phyloP scores from a whole-genome alignment of 371 early-diverging fungal genomes.

The Mortierella sp. region DNA sequence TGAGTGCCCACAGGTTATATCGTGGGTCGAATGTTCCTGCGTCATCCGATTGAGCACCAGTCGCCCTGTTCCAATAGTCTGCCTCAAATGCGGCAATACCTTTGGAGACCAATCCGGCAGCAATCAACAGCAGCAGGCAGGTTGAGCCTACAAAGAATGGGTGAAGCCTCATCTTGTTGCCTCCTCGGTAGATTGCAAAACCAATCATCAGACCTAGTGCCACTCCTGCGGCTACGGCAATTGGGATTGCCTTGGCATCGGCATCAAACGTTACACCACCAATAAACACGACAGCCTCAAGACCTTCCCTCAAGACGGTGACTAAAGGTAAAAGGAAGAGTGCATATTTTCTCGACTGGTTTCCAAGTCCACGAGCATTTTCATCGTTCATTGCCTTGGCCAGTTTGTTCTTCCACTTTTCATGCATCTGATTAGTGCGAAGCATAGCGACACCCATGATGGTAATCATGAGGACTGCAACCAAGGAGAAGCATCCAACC shows the following conservation, averaged over 20 bases:
- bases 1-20: slow-evolving; percentile 59
- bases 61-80: slow-evolving; percentile 53
- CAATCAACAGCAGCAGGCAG: slow-evolving; percentile 77
- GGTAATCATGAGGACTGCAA: slow-evolving; percentile 78
- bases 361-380: slow-evolving; percentile 42
- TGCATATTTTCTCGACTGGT: slow-evolving; percentile 62
- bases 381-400: slow-evolving; percentile 58
- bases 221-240: slow-evolving; percentile 79
- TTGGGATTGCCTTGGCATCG: slow-evolving; percentile 76
- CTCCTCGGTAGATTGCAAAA: slow-evolving; percentile 75
- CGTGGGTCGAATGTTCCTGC: slow-evolving; percentile 61
- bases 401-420: slow-evolving; percentile 20
- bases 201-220: slow-evolving; percentile 77
- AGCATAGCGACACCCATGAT: slow-evolving; percentile 83
- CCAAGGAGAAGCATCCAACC: slow-evolving; percentile 71
- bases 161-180: slow-evolving; percentile 72
- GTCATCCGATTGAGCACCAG: slow-evolving; percentile 60
- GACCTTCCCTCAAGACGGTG: slow-evolving; percentile 85
- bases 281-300: slow-evolving; percentile 86
- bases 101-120: slow-evolving; percentile 78
- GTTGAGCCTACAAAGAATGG: slow-evolving; percentile 83
- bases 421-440: slow-evolving; percentile 73
- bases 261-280: slow-evolving; percentile 82
- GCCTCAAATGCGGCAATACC: slow-evolving; percentile 60
- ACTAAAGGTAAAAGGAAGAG: slow-evolving; percentile 83